Evolutionary conservation across 2,329 filamentous ascomycete genomes (phyloP), one percentile per base, ranked within the genome.

Genomic region (Colletotrichum graminicola): DNA sequence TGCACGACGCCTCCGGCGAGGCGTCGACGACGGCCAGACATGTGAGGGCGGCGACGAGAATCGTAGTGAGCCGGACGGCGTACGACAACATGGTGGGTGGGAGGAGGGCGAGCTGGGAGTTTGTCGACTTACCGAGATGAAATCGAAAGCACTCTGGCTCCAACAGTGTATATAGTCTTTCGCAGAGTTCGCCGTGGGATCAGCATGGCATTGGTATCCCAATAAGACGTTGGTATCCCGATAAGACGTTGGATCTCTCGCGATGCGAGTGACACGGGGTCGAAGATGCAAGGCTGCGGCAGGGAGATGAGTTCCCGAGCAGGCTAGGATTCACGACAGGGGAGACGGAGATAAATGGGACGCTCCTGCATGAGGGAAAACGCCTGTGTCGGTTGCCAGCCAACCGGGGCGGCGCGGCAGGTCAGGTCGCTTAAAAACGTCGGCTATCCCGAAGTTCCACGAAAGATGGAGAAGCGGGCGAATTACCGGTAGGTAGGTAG

Each of bases 1-100:
- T 88, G 78, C 86, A 88, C 6, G 41, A 36, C 34, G 34, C 2
- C 4, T 18, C 23, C 3, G n/a, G 16, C 18, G n/a, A 61, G 21
- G 18, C 12, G 21, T 49, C 32, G n/a, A 12, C 32, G n/a, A 21
- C 14, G 21, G 12, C n/a, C 12, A 36, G 32, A 29, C 23, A 34
- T 3, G 36, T 16, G 56, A 45, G 56, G 7, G 26, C n/a, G 23
- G 8, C 39, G 36, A 12, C 32, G 3, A 34, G 29, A 12, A 23
- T 6, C 3, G 11, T 3, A 29, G 4, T 29, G 11, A 16, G 10
- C 11, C 5, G 29, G 11, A 29, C 18, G 23, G 21, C 39, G 39
- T 59, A 12, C 11, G 43, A 21, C 29, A 47, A 36, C 41, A 49
- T 47, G 6, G 11, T 18, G 18, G 29, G 21, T 39, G 23, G 18